Evolutionary conservation across 257 asterid species (phyloP).

Genomic region (Catharanthus roseus): DNA sequence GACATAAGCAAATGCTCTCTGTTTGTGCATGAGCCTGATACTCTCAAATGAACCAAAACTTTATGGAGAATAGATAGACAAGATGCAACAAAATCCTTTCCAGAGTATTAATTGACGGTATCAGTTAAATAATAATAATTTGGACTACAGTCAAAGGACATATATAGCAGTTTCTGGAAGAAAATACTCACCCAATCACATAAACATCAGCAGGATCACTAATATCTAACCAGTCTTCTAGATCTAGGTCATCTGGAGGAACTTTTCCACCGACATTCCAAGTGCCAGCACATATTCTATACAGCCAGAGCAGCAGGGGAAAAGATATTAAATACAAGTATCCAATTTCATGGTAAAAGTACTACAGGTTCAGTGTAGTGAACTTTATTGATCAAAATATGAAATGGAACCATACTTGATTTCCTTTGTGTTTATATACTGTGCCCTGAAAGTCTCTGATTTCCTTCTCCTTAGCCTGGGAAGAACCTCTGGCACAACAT

Average conservation of each 20-base stretch:
- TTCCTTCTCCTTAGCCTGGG: conserved; percentile 73
- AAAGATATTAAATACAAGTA: background rate
- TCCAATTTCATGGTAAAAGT: background rate
- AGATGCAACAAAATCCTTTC: background rate
- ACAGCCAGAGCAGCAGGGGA: background rate
- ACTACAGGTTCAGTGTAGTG: background rate
- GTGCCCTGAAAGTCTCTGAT: conserved; percentile 90
- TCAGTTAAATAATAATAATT: background rate
- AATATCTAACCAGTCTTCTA: conserved; percentile 68
- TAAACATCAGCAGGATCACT: conserved; percentile 83
- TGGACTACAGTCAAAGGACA: background rate
- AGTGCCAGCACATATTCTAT: conserved; percentile 51
- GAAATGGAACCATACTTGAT: conserved; percentile 48
- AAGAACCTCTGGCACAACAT: conserved; percentile 43
- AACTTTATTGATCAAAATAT: background rate
- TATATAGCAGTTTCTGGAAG: conserved; percentile 1
- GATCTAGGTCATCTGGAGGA: conserved; percentile 74
- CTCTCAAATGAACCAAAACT: background rate
- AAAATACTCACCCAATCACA: conserved; percentile 69
- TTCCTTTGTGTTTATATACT: conserved; percentile 73
- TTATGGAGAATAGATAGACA: background rate
- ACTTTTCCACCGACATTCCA: conserved; percentile 78
- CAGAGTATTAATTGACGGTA: background rate
- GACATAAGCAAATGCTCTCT: background rate
- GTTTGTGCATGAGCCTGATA: background rate